Percentiles rank a stretch among this genome's conserved stretches.
Evolutionary conservation across 441 rosid genomes (phyloP).

Genomic region (Manihot esculenta): DNA sequence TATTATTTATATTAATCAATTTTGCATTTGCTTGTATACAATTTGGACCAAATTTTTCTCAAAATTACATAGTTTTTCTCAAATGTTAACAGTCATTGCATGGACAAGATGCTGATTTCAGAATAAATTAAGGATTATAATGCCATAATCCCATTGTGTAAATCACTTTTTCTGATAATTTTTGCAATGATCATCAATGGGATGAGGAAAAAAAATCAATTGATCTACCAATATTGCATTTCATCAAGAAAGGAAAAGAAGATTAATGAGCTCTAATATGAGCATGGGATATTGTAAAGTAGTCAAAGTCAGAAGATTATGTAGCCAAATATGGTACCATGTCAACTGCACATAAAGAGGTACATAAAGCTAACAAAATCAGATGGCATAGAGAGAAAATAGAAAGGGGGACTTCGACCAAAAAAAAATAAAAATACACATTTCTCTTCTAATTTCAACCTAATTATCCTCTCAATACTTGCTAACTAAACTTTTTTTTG

Average conservation of each 20-base stretch:
- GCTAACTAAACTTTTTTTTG: neutral
- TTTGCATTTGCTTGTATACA: too few relatives aligned
- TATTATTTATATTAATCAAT: too few relatives aligned
- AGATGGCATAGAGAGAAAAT: neutral
- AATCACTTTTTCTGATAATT: neutral
- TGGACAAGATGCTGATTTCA: neutral
- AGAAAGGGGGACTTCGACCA: too few relatives aligned
- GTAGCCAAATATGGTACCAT: neutral
- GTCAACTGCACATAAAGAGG: neutral
- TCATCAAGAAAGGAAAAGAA: neutral
- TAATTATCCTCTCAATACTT: neutral
- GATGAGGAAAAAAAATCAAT: neutral
- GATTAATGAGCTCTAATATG: too few relatives aligned
- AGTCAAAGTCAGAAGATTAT: neutral
- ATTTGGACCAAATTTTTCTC: too few relatives aligned
- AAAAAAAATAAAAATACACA: too few relatives aligned
- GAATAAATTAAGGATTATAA: neutral
- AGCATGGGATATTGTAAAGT: too few relatives aligned
- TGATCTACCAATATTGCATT: neutral
- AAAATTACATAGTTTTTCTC: too few relatives aligned
- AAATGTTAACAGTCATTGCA: too few relatives aligned
- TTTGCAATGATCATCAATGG: neutral
- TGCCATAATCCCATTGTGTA: neutral
- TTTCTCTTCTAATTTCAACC: slow-evolving; percentile 7
- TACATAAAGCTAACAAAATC: neutral